A percentile compares a stretch with the other conserved stretches of the same genome.
phyloP scores from a whole-genome alignment of 1,284 basidiomycete species.

The Pascua guehoae region DNA sequence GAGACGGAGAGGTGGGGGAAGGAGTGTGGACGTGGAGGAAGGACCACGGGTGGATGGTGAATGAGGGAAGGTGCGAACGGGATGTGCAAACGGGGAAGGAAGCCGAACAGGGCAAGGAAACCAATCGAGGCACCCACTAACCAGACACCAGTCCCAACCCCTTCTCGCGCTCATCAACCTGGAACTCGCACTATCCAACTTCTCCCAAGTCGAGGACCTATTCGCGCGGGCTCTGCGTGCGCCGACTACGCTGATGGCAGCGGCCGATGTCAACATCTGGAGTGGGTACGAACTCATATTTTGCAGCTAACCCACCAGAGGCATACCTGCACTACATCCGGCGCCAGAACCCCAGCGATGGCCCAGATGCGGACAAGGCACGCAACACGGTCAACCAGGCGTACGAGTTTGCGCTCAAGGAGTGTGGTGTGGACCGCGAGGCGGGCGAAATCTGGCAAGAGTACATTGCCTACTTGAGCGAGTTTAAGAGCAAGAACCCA shows the following conservation, averaged over 20 bases:
- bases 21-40: too few relatives aligned
- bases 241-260: constrained; percentile 39
- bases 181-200: constrained; percentile 46
- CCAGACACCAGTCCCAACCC: constrained; percentile 32
- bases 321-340: constrained; percentile 51
- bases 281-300: constrained; percentile 30
- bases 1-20: too few relatives aligned
- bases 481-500: constrained; percentile 69
- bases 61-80: too few relatives aligned
- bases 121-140: neutral
- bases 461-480: constrained; percentile 76
- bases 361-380: constrained; percentile 53
- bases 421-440: constrained; percentile 70
- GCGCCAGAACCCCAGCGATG: constrained; percentile 45
- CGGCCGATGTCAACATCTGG: constrained; percentile 49
- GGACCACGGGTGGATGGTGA: too few relatives aligned
- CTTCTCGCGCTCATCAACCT: constrained; percentile 46
- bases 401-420: constrained; percentile 88
- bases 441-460: constrained; percentile 59
- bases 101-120: too few relatives aligned
- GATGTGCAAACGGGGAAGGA: too few relatives aligned
- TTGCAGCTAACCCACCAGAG: constrained; percentile 23
- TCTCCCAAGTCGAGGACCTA: constrained; percentile 43
- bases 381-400: constrained; percentile 76
- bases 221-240: constrained; percentile 44